Conservation (phyloP, 768 basidiomycete species). For the Russula virescens region DNA sequence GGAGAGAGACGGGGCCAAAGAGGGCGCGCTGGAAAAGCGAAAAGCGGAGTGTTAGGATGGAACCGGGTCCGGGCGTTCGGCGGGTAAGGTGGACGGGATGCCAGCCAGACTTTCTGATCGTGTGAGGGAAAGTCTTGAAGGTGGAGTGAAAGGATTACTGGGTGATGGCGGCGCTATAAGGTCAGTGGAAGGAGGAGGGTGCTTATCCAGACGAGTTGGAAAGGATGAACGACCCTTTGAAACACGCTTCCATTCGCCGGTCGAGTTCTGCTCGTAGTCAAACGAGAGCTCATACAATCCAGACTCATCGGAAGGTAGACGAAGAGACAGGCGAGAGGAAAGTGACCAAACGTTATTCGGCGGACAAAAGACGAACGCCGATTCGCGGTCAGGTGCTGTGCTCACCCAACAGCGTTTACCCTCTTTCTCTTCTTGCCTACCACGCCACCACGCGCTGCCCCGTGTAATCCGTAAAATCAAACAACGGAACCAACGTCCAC, state of each 20-base stretch:
- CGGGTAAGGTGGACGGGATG: slow-evolving; percentile 31
- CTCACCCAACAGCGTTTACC: neutral
- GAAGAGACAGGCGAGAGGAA: slow-evolving; percentile 15
- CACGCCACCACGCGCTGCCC: slow-evolving; percentile 10
- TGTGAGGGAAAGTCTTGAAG: slow-evolving; percentile 45
- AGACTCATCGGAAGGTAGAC: slow-evolving; percentile 48
- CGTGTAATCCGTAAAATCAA: neutral
- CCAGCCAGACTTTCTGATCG: slow-evolving; percentile 62
- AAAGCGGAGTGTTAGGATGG: slow-evolving; percentile 29
- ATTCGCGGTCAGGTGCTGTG: too few species aligned
- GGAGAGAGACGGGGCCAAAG: slow-evolving; percentile 45
- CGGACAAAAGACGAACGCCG: neutral
- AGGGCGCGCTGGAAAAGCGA: slow-evolving; percentile 60
- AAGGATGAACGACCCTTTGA: slow-evolving; percentile 48
- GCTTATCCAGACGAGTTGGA: slow-evolving; percentile 37
- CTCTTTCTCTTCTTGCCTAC: neutral
- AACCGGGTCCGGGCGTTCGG: slow-evolving; percentile 28
- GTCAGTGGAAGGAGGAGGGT: slow-evolving; percentile 22
- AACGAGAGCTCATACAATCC: slow-evolving; percentile 62
- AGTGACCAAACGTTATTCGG: too few species aligned
- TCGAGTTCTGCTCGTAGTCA: slow-evolving; percentile 52
- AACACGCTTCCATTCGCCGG: slow-evolving; percentile 51
- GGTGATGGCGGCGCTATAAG: slow-evolving; percentile 25
- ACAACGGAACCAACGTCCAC: neutral
- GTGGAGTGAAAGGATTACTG: slow-evolving; percentile 35